Evolutionary conservation across 768 basidiomycete species (phyloP).

Genomic region (Termitomyces titanicus): DNA sequence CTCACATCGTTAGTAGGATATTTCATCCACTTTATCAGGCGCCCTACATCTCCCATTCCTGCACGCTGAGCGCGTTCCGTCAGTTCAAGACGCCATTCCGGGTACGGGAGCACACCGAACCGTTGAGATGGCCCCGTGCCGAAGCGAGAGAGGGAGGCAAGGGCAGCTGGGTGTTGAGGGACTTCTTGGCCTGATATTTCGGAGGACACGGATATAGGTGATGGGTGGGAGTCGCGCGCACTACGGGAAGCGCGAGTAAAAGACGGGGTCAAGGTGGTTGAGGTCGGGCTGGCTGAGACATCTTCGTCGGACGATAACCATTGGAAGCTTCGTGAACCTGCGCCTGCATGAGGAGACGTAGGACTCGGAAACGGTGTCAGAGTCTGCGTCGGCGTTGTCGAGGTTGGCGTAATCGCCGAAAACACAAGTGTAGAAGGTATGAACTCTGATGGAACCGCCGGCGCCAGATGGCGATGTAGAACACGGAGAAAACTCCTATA

Average conservation of each 20-base stretch:
- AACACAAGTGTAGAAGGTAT: constrained; percentile 22
- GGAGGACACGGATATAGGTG: constrained; percentile 7
- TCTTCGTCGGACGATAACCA: constrained; percentile 5
- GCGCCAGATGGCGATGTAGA: constrained; percentile 41
- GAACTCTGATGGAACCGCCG: constrained; percentile 39
- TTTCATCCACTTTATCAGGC: constrained; percentile 47
- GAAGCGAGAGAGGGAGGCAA: constrained; percentile 14
- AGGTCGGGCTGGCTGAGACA: background rate
- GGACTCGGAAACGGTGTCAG: constrained; percentile 26
- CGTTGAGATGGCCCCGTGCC: constrained; percentile 13
- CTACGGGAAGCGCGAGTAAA: too few relatives aligned
- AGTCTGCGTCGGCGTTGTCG: constrained; percentile 21
- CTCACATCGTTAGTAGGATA: constrained; percentile 11
- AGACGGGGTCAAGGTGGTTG: background rate
- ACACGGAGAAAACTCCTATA: constrained; percentile 49
- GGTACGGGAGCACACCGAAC: constrained; percentile 50
- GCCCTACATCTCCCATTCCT: constrained; percentile 54
- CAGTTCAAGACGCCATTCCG: constrained; percentile 59
- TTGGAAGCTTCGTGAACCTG: background rate
- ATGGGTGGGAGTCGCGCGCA: background rate
- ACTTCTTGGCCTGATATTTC: background rate
- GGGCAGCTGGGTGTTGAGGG: constrained; percentile 14
- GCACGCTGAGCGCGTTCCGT: constrained; percentile 50
- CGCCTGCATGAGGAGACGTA: constrained; percentile 5
- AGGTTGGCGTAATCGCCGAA: constrained; percentile 9